These are phyloP conservation scores for Bidens hawaiensis DNA, from an alignment of 140 eudicot species.

Conservation along the genomic window DNA sequence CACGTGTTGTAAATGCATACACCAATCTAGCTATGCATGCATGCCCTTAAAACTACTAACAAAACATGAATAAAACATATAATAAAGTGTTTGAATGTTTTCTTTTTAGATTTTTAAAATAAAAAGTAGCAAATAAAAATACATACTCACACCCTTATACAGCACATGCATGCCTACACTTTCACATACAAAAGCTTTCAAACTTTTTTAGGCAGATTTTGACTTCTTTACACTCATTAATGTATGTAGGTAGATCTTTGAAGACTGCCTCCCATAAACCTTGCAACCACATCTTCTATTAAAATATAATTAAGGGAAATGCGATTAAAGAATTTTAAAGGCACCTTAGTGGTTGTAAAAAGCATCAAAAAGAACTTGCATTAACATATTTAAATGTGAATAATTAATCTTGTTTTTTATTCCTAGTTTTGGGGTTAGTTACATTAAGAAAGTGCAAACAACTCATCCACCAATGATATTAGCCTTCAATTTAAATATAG, in stretches of 20 bases:
- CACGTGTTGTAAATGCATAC: too few relatives aligned
- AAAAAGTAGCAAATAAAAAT: background rate
- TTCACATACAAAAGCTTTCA: conserved; percentile 26
- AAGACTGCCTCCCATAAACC: conserved; percentile 36
- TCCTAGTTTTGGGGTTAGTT: conserved; percentile 25
- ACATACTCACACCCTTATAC: conserved; percentile 15
- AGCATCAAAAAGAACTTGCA: conserved; percentile 31
- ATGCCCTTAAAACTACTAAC: background rate
- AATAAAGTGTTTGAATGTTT: background rate
- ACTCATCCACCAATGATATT: conserved; percentile 30
- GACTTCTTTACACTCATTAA: conserved; percentile 30
- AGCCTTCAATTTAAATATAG: conserved; percentile 16
- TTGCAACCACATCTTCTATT: conserved; percentile 27
- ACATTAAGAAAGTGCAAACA: conserved; percentile 33
- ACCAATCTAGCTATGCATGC: too few relatives aligned
- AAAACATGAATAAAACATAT: background rate
- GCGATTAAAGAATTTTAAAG: conserved; percentile 36
- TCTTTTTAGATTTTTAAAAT: background rate
- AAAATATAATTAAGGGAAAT: background rate
- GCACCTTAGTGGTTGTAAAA: conserved; percentile 48
- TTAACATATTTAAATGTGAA: conserved; percentile 14
- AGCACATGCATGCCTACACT: conserved; percentile 36
- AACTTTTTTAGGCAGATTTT: conserved; percentile 37
- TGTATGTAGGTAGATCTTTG: conserved; percentile 24
- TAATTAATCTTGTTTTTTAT: conserved; percentile 17